Base-by-base conservation (phyloP, 2,329 filamentous ascomycete species). In the Penicillium sp. region DNA sequence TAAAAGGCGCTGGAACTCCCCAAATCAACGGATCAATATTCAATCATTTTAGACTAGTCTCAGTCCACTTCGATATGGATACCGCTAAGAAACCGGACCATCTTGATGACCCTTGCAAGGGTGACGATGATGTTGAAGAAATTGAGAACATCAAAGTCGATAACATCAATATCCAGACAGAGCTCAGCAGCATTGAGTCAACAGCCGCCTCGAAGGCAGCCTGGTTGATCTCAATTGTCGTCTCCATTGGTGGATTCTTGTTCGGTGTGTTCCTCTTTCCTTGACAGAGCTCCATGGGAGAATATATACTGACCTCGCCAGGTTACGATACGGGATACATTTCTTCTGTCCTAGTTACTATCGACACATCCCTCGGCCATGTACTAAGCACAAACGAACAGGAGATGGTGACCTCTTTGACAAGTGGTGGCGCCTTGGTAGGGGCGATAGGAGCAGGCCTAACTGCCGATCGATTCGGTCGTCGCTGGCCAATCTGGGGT, bases 361-460 rank as follows among this genome's bases (percentile, higher is more conserved):
- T 61, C 13, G 29, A 43, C 41, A 43, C 22, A 8, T 61, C 59
- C 1, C 53, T 59, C 8, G 59, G 59, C n/a, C 59, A 58, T 44
- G 33, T 31, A 2, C 45, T 61, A 9, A 61, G 43, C 31, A 55
- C 59, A 2, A 59, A 35, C 24, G 59, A 61, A 24, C 59, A 61
- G 37, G 59, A 61, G 33, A 61, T 61, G 59, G 59, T 59, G 14
- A 61, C 56, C 9, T 61, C 59, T 11, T 47, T 59, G 37, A 61
- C 56, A 14, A 61, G 59, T 24, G 80, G 77, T 43, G 81, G 77
- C 45, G 78, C 79, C 8, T 72, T 81, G 41, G 57, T 80, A 6
- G 78, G 77, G 9, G 77, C 76, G 57, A 63, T 77, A 13, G 60
- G 70, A 39, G 73, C 72, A 24, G 73, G 73, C 29, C 51, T 68